Base-by-base conservation (phyloP, 148 eudicot genomes). In the Diospyros kaki region DNA sequence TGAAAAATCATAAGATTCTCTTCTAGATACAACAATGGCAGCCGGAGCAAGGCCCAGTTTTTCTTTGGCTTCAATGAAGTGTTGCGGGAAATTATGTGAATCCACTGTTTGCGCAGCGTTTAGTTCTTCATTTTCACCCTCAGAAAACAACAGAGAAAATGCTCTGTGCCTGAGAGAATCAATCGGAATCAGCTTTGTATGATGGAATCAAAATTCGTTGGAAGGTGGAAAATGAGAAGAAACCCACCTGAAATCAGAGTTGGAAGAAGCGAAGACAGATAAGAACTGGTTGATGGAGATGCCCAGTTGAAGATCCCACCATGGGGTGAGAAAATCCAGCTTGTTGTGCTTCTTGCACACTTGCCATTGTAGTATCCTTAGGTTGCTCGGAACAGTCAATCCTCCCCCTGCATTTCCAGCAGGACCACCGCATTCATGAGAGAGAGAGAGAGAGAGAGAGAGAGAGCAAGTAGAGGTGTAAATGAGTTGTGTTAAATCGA, bases 281-380 rank as follows among this genome's bases (percentile, higher is more conserved):
- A 95, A 76, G 86, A 95, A 95, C 85, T 95, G 99, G 88, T 89
- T 89, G 62, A 90, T 86, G 69, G 99, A 95, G 63, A 95, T 81
- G 38, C 99, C 99, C 64, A 95, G 76, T 80, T 95, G 99, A 70
- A 92, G 83, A 79, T 95, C 99, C 99, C 99, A 95, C 99, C 99
- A 95, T 9, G 99, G 99, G 56, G 92, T 89, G 71, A 95, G 84
- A 80, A 88, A 90, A 69, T 92, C 97, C 7, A 95, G 81, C 64
- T 90, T 88, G 81, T 90, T 86, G 59, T 84, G 84, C 83, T 95
- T 95, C 77, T 85, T 92, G 82, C 86, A 88, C 44, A 90, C 97
- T 88, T 95, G 98, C 98, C 98, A 92, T 75, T 95, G 98, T 55
- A 95, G 75, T 75, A 95, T 89, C 81, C 94, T 86, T 58, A 95